Conservation (phyloP, 306 rosid species). For the Rosa multiflora region DNA sequence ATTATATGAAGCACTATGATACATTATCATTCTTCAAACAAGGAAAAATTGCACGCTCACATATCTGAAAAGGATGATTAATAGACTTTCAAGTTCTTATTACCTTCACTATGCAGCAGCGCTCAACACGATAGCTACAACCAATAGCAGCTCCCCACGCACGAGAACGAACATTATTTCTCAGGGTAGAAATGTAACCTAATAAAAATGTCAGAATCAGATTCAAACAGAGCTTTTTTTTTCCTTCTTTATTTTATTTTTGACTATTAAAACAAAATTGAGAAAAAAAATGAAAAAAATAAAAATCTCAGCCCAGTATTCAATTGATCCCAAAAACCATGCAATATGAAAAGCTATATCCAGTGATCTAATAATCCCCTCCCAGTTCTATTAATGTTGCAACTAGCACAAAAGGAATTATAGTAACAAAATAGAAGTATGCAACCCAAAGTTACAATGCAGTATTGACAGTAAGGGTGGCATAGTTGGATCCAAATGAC, state of each 20-base stretch:
- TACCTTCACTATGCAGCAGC: slow-evolving; percentile 96
- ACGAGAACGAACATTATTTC: slow-evolving; percentile 96
- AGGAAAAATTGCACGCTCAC: not conserved
- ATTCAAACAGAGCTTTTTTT: slow-evolving; percentile 17
- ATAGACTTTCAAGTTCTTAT: slow-evolving; percentile 20
- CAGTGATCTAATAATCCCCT: not conserved
- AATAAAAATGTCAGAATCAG: slow-evolving; percentile 25
- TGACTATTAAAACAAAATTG: not conserved
- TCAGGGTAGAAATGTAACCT: slow-evolving; percentile 87
- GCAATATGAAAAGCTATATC: not conserved
- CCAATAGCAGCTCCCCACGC: slow-evolving; percentile 99
- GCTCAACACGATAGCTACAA: slow-evolving; percentile 86
- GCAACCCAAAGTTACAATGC: not conserved
- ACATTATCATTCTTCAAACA: slow-evolving; percentile 3
- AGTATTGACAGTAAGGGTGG: not conserved
- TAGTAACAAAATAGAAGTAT: not conserved
- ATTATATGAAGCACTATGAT: slow-evolving; percentile 17
- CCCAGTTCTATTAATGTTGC: not conserved
- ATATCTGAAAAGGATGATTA: slow-evolving; percentile 8
- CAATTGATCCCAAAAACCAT: not conserved
- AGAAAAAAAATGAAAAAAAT: not conserved
- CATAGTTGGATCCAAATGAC: not conserved
- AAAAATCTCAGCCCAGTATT: not conserved
- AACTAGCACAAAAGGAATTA: not conserved
- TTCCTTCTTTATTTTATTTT: not conserved